Base-by-base conservation (phyloP, 148 eudicot genomes). In the Chenopodium suecicum region DNA sequence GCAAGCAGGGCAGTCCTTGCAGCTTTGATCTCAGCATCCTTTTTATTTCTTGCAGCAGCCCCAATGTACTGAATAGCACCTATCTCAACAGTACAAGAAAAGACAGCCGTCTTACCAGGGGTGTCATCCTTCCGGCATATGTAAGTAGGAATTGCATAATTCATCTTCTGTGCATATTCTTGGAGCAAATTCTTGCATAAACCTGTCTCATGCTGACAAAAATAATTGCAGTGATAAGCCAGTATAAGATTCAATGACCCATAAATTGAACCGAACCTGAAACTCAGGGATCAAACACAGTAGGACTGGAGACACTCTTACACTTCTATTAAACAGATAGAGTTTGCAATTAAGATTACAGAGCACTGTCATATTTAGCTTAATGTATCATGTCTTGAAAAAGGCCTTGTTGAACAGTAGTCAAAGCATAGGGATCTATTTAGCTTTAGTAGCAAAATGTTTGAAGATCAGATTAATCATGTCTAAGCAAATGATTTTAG, bases 101-200 rank as follows among this genome's bases (percentile, higher is more conserved):
- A 92, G 44, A 31, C 77, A 27, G 82, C 11, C 0, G 60, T 58
- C 60, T 83, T 81, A 81, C 91, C 86, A 34, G 78, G 62, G 74
- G 54, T 64, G 29, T 85, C 91, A 9, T 75, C 89, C 77, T 81
- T 95, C 9, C 44, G 76, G 83, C 92, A 89, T 27, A 78, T 77
- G 46, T 96, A 96, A 1, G 67, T 78, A 62, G 99, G 99, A 56
- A 94, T 86, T 23, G 98, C 99, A 70, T 88, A 94, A 82, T 92
- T 94, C 98, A 94, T 94, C 86, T 96, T 96, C 81, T 96, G 99
- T 46, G 99, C 95, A 79, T 94, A 96, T 82, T 92, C 99, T 79
- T 96, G 99, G 75, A 96, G 89, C 77, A 92, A 85, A 82, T 96
- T 96, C 80, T 96, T 96, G 87, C 97, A 92, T 76, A 96, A 83